Percentiles rank a stretch among this genome's conserved stretches.
Conservation (phyloP, 78 protist species). For the Dictyostelium firmibasis region DNA sequence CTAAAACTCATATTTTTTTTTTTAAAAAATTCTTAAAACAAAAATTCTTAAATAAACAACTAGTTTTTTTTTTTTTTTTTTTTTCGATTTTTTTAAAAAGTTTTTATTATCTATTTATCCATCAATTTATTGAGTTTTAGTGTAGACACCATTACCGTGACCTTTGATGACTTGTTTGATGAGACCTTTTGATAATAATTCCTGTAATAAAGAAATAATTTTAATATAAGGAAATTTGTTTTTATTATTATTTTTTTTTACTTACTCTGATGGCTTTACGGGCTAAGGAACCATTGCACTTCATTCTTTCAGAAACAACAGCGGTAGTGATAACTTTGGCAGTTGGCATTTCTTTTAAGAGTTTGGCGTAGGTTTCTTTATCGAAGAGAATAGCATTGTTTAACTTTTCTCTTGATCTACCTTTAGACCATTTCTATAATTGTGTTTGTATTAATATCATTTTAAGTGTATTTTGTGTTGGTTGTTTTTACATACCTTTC, state of each 20-base stretch:
- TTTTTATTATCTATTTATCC: background rate
- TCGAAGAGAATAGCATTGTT: slow-evolving; percentile 89
- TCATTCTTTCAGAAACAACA: slow-evolving; percentile 90
- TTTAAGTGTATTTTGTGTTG: background rate
- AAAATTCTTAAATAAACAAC: background rate
- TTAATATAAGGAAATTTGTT: background rate
- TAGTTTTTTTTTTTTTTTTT: background rate
- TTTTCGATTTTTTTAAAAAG: background rate
- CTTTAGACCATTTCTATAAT: slow-evolving; percentile 92
- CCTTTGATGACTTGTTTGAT: slow-evolving; percentile 84
- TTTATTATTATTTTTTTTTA: background rate
- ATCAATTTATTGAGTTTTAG: slow-evolving; percentile 78
- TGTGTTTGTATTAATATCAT: background rate
- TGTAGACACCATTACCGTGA: slow-evolving; percentile 87
- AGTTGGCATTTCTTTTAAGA: slow-evolving; percentile 88
- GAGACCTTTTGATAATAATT: slow-evolving; percentile 84
- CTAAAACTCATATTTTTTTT: background rate
- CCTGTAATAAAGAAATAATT: background rate
- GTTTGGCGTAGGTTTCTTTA: slow-evolving; percentile 86
- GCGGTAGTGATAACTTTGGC: slow-evolving; percentile 94
- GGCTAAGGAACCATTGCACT: slow-evolving; percentile 92
- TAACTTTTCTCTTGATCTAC: slow-evolving; percentile 92
- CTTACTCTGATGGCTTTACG: slow-evolving; percentile 87
- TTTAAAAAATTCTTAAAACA: background rate
- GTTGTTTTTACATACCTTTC: slow-evolving; percentile 37